Percentiles rank a stretch among this genome's conserved stretches.
phyloP scores from a whole-genome alignment of 331 rosid species.

The Acacia concinna region DNA sequence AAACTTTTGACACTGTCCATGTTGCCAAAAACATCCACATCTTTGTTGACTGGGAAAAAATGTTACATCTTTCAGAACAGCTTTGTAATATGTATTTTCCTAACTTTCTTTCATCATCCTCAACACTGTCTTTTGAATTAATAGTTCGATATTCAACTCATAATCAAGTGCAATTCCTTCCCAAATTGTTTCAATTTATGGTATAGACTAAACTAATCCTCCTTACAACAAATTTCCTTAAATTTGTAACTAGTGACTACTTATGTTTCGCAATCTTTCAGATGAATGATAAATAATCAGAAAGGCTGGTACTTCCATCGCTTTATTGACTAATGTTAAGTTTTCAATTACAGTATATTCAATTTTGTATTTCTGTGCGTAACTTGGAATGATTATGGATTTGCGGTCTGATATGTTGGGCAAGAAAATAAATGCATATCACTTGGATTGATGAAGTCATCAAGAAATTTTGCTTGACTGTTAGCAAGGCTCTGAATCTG shows the following conservation, averaged over 20 bases:
- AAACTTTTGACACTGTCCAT: background rate
- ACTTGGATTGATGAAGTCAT: background rate
- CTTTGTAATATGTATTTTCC: slow-evolving; percentile 8
- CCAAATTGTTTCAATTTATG: slow-evolving; percentile 14
- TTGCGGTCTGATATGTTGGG: background rate
- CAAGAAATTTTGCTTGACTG: background rate
- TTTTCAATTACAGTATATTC: background rate
- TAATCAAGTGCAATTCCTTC: background rate
- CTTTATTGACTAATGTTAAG: background rate
- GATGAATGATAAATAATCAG: background rate
- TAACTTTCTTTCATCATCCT: slow-evolving; percentile 22
- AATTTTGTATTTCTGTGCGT: background rate
- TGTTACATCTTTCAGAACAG: background rate
- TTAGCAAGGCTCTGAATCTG: background rate
- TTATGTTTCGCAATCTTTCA: no score
- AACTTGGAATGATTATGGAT: background rate
- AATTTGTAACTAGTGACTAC: no score
- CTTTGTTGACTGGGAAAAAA: background rate
- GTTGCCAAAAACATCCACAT: background rate
- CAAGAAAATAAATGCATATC: slow-evolving; percentile 1
- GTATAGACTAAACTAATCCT: background rate
- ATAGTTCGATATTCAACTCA: background rate
- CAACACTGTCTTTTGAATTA: background rate
- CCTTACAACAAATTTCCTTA: background rate
- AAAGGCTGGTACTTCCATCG: background rate